Base-by-base conservation (phyloP, 202 grass and related monocot genomes). In the Bolboschoenoplectus hybrid region DNA sequence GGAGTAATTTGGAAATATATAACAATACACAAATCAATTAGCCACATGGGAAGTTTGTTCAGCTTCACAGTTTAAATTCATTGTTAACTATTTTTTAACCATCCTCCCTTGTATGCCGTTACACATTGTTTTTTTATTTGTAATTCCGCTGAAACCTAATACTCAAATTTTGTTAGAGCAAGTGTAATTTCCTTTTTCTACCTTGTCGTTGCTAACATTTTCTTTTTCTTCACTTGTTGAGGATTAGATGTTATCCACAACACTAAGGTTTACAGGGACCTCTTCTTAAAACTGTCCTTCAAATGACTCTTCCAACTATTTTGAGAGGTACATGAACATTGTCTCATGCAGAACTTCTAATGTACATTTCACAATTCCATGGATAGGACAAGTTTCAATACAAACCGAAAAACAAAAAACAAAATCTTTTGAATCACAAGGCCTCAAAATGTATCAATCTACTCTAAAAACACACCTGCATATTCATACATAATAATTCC, bases 1-100 rank as follows among this genome's bases (percentile, higher is more conserved):
- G 92, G 80, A 92, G 52, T 58, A 79, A 58, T 79, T 79, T 73
- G 44, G 36, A 40, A 79, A 79, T 58, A 58, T 19, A 58, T 39
- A 58, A 40, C 87, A 81, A 35, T 62, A 79, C 81, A 58, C 20
- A 89, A 63, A 20, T 77, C 19, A 34, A 36, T 65, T 51, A 67
- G 53, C 45, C 49, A 91, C 87, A 40, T 62, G 17, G 84, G 60
- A 60, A 63, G 40, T 53, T 14, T 58, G 40, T 85, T 63, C 26
- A 80, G 77, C 40, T 86, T 80, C 53, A 80, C 12, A 52, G 4
- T 50, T 56, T 38, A 8, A 66, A 66, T 49, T 84, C 8, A 65
- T 72, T 81, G 7, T 73, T 49, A 19, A 9, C 26, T 35, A 12
- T 49, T 1, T 9, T 50, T 50, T 26, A 81, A 60, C 60, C 12